phyloP scores from a whole-genome alignment of 305 asterid species.

The Fraxinus sp. region DNA sequence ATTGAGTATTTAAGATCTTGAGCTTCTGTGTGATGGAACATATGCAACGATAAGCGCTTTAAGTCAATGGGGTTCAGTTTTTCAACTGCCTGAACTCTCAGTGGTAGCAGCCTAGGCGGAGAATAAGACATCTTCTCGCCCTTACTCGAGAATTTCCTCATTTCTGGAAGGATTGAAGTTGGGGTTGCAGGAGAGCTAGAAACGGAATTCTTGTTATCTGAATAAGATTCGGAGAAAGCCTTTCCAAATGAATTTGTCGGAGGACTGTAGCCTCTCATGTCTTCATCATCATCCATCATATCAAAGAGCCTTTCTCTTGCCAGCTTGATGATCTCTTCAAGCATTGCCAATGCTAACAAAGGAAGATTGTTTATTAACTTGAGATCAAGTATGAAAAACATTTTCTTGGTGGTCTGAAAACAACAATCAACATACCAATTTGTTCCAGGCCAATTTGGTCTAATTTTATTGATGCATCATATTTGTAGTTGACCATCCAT shows the following conservation, averaged over 20 bases:
- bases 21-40: slow-evolving; percentile 52
- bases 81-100: slow-evolving; percentile 63
- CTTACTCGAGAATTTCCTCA: slow-evolving; percentile 32
- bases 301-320: slow-evolving; percentile 69
- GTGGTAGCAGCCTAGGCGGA: slow-evolving; percentile 55
- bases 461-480: slow-evolving; percentile 36
- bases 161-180: slow-evolving; percentile 69
- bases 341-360: slow-evolving; percentile 52
- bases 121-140: slow-evolving; percentile 41
- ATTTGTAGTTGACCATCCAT: slow-evolving; percentile 66
- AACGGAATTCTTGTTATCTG: slow-evolving; percentile 38
- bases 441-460: slow-evolving; percentile 50
- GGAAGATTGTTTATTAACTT: not conserved
- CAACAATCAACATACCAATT: slow-evolving; percentile 42
- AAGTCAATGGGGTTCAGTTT: slow-evolving; percentile 76
- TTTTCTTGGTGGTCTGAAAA: not conserved
- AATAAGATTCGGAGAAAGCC: slow-evolving; percentile 44
- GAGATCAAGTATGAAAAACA: not conserved
- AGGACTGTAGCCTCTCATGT: slow-evolving; percentile 42
- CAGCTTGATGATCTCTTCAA: slow-evolving; percentile 68
- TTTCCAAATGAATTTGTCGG: slow-evolving; percentile 47
- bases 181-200: slow-evolving; percentile 75
- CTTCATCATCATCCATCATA: slow-evolving; percentile 69
- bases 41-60: slow-evolving; percentile 72
- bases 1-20: slow-evolving; percentile 37